phyloP scores from a whole-genome alignment of 345 rosid genomes.

The Aquilaria malaccensis region DNA sequence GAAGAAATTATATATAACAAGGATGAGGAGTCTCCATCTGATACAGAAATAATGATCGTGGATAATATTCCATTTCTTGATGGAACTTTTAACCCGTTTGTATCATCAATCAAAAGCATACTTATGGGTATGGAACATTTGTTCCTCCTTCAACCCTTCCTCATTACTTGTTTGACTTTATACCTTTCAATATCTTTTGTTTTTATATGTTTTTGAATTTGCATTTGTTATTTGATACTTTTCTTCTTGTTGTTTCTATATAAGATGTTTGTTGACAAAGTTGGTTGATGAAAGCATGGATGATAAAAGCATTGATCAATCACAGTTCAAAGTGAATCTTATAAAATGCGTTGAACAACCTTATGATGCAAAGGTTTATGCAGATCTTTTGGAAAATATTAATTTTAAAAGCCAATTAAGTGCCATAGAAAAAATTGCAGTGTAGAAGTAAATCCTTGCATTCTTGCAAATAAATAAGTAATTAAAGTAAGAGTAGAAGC shows the following conservation, averaged over 20 bases:
- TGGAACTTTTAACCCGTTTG: constrained; percentile 31
- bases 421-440: constrained; percentile 23
- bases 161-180: constrained; percentile 2
- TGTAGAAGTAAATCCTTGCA: constrained; percentile 20
- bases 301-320: constrained; percentile 7
- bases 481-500: background rate
- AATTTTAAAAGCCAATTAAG: constrained; percentile 15
- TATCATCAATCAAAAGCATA: constrained; percentile 19
- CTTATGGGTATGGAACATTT: constrained; percentile 9
- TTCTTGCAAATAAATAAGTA: background rate
- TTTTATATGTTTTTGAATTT: constrained; percentile 4
- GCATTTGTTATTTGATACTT: constrained; percentile 11
- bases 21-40: constrained; percentile 12
- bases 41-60: constrained; percentile 39
- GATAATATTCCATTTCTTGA: constrained; percentile 23
- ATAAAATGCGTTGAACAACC: constrained; percentile 37
- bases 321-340: constrained; percentile 45
- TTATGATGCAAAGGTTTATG: constrained; percentile 33
- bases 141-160: constrained; percentile 9
- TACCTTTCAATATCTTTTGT: too few relatives aligned
- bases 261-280: constrained; percentile 14
- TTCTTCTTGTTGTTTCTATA: constrained; percentile 14
- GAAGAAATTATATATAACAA: constrained; percentile 22
- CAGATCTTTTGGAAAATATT: constrained; percentile 21
- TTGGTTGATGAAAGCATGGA: constrained; percentile 18